A percentile compares a stretch with the other conserved stretches of the same genome.
These are phyloP conservation scores for Lentithecium fluviatile DNA, from an alignment of 495 filamentous ascomycete genomes.

Conservation along the genomic window DNA sequence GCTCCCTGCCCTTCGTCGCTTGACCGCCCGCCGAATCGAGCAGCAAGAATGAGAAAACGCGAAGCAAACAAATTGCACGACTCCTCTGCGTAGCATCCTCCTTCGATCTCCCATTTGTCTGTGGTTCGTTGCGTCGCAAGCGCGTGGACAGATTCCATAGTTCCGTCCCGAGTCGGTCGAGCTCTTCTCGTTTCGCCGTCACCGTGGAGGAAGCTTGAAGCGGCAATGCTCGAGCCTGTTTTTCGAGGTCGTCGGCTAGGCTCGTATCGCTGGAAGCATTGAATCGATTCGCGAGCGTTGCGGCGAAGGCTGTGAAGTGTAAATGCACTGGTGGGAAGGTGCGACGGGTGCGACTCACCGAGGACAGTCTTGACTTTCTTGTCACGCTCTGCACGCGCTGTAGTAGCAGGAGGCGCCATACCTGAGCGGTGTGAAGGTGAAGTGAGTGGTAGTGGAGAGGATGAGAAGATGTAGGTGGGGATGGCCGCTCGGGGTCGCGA, in stretches of 20 bases:
- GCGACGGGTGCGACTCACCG: conserved; percentile 12
- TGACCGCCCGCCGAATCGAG: conserved; percentile 55
- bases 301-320: conserved; percentile 27
- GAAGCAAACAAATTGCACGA: conserved; percentile 45
- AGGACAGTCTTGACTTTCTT: conserved; percentile 34
- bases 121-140: conserved; percentile 39
- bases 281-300: conserved; percentile 12
- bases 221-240: conserved; percentile 31
- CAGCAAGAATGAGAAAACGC: conserved; percentile 68
- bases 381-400: conserved; percentile 25
- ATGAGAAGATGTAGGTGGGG: background rate
- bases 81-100: background rate
- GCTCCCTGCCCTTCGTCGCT: conserved; percentile 20
- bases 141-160: conserved; percentile 70
- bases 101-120: conserved; percentile 1
- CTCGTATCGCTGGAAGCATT: conserved; percentile 15
- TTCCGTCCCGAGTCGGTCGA: conserved; percentile 55
- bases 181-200: conserved; percentile 43
- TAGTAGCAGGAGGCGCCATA: conserved; percentile 15
- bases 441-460: conserved; percentile 4
- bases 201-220: conserved; percentile 21
- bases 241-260: conserved; percentile 31
- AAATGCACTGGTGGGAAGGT: background rate
- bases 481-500: background rate
- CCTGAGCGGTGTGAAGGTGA: background rate